Conservation (phyloP, 106 monocot species). For the Posidonia australis region DNA sequence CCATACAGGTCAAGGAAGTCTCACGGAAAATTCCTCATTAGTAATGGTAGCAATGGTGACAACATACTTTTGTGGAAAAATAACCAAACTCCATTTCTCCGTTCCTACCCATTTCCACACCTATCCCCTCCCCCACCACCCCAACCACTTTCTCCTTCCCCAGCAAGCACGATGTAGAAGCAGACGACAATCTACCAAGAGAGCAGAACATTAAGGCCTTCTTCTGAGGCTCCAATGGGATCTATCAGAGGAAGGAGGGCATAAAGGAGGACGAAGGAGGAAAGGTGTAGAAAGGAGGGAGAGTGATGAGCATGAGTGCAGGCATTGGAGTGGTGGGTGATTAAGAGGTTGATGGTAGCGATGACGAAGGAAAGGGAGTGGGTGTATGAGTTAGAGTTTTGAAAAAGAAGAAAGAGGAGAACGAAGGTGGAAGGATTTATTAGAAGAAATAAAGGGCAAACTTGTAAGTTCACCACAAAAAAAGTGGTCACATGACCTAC, state of each 20-base stretch:
- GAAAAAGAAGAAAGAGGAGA: too few species aligned
- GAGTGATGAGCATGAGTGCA: constrained; percentile 40
- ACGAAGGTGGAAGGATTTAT: too few species aligned
- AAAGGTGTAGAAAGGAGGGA: constrained; percentile 17
- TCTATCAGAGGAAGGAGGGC: constrained; percentile 6
- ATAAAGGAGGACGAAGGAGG: constrained; percentile 18
- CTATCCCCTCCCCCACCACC: constrained; percentile 7
- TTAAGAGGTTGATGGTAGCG: constrained; percentile 51
- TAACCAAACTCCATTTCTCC: constrained; percentile 32
- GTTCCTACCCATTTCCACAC: neutral
- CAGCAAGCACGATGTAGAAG: neutral
- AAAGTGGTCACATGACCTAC: too few species aligned
- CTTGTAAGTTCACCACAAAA: too few species aligned
- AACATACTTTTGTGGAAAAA: constrained; percentile 18
- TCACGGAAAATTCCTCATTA: constrained; percentile 49
- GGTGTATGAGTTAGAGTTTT: too few species aligned
- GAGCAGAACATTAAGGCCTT: constrained; percentile 19
- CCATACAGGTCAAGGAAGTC: constrained; percentile 95
- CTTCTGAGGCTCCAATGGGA: constrained; percentile 40
- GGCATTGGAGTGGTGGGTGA: constrained; percentile 67
- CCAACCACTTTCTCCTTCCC: constrained; percentile 9
- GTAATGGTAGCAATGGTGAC: constrained; percentile 10
- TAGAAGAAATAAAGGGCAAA: too few species aligned
- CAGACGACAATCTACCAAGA: constrained; percentile 8
- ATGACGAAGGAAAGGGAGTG: constrained; percentile 60